Conservation (phyloP, 257 asterid genomes). For the Solanum chmielewskii region DNA sequence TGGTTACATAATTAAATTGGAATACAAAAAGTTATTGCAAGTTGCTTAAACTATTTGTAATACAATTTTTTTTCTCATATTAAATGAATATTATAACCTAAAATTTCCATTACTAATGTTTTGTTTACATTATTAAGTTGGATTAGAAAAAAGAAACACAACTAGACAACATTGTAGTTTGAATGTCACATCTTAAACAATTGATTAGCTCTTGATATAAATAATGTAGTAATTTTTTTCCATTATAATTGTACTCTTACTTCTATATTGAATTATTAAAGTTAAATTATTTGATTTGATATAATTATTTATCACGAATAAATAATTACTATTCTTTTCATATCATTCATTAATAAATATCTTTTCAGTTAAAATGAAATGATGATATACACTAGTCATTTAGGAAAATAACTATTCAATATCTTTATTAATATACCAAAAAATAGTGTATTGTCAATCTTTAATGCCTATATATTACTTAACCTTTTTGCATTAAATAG, state of each 20-base stretch:
- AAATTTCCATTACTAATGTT: too few species aligned
- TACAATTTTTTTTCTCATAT: too few species aligned
- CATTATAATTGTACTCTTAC: background rate
- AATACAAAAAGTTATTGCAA: background rate
- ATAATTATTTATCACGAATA: background rate
- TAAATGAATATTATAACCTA: too few species aligned
- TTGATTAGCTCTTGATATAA: background rate
- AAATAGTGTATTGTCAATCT: background rate
- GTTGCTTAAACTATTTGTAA: too few species aligned
- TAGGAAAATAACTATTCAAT: background rate
- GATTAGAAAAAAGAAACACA: background rate
- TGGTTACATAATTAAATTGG: background rate
- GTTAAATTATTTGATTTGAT: background rate
- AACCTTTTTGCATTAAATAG: background rate
- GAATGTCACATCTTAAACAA: background rate
- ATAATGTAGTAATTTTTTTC: background rate
- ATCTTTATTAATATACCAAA: background rate
- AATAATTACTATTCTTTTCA: background rate
- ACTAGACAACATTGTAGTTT: background rate
- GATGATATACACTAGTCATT: too few species aligned
- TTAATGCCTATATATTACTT: background rate
- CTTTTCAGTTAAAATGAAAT: background rate
- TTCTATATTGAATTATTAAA: background rate
- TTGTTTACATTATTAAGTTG: background rate
- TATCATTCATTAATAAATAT: background rate